phyloP scores from a whole-genome alignment of 2,329 filamentous ascomycete species.

The Fusarium papillatum region DNA sequence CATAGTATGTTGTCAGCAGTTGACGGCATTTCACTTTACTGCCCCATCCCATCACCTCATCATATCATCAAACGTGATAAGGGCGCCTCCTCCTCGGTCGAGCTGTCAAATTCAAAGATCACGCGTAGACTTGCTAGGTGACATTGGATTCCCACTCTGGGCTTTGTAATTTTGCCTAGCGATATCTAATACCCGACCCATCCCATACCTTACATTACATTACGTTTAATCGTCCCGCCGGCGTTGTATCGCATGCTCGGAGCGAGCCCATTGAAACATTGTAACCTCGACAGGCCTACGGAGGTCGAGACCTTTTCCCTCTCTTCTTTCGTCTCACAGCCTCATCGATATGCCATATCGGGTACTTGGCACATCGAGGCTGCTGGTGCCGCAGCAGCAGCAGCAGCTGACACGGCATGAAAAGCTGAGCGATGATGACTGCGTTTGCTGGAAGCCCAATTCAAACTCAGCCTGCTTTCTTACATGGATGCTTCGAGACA shows the following conservation, averaged over 20 bases:
- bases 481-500: neutral
- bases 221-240: neutral
- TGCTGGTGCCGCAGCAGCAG: neutral
- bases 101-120: neutral
- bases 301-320: neutral
- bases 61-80: neutral
- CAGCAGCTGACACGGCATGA: neutral
- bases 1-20: conserved; percentile 6
- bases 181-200: neutral
- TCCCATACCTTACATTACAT: neutral
- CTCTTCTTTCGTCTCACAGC: neutral
- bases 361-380: neutral
- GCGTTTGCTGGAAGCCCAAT: neutral
- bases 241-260: neutral
- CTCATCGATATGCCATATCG: neutral
- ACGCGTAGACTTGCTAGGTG: conserved; percentile 2
- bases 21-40: neutral
- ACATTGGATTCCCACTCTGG: neutral
- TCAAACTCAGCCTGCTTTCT: neutral
- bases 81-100: neutral
- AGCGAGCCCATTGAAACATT: neutral
- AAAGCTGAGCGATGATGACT: neutral
- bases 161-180: neutral
- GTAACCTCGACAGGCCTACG: neutral
- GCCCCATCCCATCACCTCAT: neutral